Evolutionary conservation across 1,284 basidiomycete genomes (phyloP).

Genomic region (Naganishia sp.): DNA sequence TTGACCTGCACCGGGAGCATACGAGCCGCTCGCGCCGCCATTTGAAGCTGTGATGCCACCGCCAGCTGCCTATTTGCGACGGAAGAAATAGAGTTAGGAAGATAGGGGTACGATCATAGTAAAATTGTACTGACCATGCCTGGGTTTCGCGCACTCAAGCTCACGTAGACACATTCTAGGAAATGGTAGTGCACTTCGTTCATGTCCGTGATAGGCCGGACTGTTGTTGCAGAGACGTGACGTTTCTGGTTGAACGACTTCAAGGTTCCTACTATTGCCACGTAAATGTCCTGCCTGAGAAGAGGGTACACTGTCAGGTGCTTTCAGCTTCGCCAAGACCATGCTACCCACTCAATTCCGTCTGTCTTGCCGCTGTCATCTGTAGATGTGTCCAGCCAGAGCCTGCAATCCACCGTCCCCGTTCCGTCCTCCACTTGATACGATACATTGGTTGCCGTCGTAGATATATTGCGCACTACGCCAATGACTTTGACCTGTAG

Average conservation of each 20-base stretch:
- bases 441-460: conserved; percentile 76
- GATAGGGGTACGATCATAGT: no score
- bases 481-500: conserved; percentile 68
- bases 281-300: conserved; percentile 70
- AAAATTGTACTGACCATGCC: conserved; percentile 34
- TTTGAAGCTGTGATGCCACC: conserved; percentile 8
- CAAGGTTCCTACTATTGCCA: conserved; percentile 85
- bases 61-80: conserved; percentile 13
- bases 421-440: conserved; percentile 88
- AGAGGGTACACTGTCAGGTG: conserved; percentile 20
- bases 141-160: conserved; percentile 55
- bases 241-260: conserved; percentile 82
- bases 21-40: conserved; percentile 7
- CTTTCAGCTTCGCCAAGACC: background rate
- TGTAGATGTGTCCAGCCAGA: conserved; percentile 76
- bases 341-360: conserved; percentile 50
- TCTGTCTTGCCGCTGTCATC: conserved; percentile 60
- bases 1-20: conserved; percentile 24
- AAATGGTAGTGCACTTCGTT: conserved; percentile 84
- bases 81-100: background rate
- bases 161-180: conserved; percentile 61
- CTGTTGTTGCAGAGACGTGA: conserved; percentile 74
- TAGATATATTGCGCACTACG: conserved; percentile 68
- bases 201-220: conserved; percentile 68
- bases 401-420: conserved; percentile 80